These are phyloP conservation scores for Claviceps humidiphila DNA, from an alignment of 2,329 filamentous ascomycete genomes.

Conservation along the genomic window DNA sequence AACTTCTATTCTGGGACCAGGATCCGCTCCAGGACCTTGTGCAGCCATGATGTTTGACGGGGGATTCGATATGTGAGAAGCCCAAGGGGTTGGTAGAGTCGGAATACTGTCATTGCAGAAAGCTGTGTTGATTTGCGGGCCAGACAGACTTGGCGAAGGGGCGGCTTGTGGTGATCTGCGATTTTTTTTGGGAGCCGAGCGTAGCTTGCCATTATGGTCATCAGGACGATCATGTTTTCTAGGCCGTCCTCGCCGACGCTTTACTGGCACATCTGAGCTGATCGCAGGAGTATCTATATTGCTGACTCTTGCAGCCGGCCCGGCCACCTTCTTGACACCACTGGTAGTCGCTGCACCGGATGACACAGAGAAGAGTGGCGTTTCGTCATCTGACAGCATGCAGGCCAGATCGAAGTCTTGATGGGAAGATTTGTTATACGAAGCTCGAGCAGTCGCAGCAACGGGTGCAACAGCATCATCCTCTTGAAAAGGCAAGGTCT, in stretches of 20 bases:
- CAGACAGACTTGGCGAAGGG: neutral
- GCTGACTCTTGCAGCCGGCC: neutral
- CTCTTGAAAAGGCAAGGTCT: slow-evolving; percentile 9
- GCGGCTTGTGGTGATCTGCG: neutral
- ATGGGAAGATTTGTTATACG: neutral
- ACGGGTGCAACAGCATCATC: neutral
- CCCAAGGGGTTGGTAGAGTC: neutral
- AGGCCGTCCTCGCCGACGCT: neutral
- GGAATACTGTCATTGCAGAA: neutral
- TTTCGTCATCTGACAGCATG: slow-evolving; percentile 24
- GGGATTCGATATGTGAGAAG: neutral
- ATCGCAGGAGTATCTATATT: neutral
- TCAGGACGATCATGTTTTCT: slow-evolving; percentile 1
- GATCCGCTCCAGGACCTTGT: neutral
- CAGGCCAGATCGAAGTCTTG: slow-evolving; percentile 7
- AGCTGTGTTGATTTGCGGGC: neutral
- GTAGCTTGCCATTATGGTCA: neutral
- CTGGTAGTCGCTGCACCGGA: neutral
- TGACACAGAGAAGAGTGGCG: slow-evolving; percentile 14
- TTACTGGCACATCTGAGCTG: neutral
- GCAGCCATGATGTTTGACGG: neutral
- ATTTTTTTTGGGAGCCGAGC: neutral
- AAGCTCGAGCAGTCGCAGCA: neutral
- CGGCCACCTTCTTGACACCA: neutral
- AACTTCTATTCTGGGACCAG: neutral